Conservation (phyloP, 2,329 filamentous ascomycete species). For the Diaporthe eres region DNA sequence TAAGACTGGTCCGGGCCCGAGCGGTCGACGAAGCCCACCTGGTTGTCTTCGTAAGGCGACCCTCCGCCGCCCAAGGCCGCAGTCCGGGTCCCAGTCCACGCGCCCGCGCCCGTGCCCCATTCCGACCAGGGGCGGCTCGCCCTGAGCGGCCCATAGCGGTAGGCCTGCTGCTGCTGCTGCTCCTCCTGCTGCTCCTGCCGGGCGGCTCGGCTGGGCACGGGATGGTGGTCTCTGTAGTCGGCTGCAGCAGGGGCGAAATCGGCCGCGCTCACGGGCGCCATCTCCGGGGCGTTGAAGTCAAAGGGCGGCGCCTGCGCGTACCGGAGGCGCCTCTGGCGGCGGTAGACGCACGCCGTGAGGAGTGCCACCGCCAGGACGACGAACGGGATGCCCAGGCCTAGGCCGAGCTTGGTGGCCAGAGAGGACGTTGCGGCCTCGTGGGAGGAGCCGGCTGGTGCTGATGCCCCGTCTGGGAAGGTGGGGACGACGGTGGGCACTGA, state of each 20-base stretch:
- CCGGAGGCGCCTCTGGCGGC: constrained; percentile 26
- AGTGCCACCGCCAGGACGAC: constrained; percentile 25
- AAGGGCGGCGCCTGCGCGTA: constrained; percentile 15
- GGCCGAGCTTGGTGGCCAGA: constrained; percentile 35
- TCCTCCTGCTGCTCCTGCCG: neutral
- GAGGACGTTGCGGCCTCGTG: neutral
- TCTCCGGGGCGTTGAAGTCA: constrained; percentile 25
- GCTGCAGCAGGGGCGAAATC: neutral
- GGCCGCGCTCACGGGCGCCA: constrained; percentile 24
- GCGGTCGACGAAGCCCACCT: neutral
- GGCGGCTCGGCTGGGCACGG: neutral
- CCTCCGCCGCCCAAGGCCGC: neutral
- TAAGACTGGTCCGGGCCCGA: neutral
- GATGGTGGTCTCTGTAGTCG: neutral
- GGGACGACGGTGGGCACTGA: constrained; percentile 12
- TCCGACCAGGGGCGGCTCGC: neutral
- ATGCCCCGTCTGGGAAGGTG: neutral
- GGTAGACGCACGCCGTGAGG: constrained; percentile 31
- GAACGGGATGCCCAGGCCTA: constrained; percentile 38
- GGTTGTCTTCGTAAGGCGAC: neutral
- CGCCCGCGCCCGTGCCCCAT: neutral
- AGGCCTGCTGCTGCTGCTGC: constrained; percentile 4
- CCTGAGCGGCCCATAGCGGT: neutral
- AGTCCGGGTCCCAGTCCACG: neutral
- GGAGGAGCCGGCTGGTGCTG: neutral